These are phyloP conservation scores for Geranium incanum DNA, from an alignment of 441 rosid genomes.

Conservation along the genomic window DNA sequence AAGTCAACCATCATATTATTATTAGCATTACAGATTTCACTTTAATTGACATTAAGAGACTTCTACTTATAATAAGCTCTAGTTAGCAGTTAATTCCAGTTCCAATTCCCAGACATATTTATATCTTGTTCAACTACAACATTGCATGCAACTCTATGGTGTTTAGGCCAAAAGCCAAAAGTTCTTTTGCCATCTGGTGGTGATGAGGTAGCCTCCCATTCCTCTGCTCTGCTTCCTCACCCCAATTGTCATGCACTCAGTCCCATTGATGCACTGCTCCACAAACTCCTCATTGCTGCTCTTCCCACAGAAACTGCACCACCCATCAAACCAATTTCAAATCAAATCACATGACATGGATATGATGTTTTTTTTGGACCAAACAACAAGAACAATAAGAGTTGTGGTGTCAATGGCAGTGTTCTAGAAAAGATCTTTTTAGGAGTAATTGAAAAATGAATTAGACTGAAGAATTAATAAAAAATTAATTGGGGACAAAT, in stretches of 20 bases:
- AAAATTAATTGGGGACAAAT: no score
- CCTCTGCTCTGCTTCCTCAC: constrained; percentile 86
- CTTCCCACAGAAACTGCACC: constrained; percentile 54
- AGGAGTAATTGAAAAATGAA: no score
- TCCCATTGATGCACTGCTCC: constrained; percentile 59
- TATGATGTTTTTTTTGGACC: not conserved
- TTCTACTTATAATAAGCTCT: not conserved
- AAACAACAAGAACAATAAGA: not conserved
- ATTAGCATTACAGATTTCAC: not conserved
- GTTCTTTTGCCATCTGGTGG: constrained; percentile 82
- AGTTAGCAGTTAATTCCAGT: not conserved
- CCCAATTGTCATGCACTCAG: constrained; percentile 75
- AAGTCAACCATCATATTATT: not conserved
- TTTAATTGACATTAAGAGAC: not conserved
- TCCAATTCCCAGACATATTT: not conserved
- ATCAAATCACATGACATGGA: not conserved
- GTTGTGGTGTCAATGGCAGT: no score
- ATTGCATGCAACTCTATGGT: not conserved
- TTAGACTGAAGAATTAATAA: no score
- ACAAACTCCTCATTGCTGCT: constrained; percentile 64
- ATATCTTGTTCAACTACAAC: not conserved
- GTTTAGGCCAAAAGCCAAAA: constrained; percentile 86
- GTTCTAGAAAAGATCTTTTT: no score
- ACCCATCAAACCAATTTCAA: not conserved
- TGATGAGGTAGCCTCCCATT: constrained; percentile 68